Evolutionary conservation across 2,329 filamentous ascomycete species (phyloP), one percentile per base, ranked within the genome.

Genomic region (Penicillium sp.): DNA sequence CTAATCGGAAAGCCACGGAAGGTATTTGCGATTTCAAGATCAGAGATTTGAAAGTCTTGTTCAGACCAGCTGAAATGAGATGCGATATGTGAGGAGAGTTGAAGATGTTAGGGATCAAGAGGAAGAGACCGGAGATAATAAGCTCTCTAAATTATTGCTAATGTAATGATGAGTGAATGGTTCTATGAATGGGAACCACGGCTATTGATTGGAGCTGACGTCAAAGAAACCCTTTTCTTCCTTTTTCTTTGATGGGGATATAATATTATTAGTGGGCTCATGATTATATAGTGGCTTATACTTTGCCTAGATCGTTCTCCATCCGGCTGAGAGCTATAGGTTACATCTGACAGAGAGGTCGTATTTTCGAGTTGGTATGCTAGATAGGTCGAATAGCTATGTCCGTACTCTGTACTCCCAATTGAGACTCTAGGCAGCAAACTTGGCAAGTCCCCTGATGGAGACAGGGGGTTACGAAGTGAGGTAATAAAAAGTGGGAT

Each of bases 51-150:
- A 48, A 37, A 25, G 9, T 26, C 17, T 38, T 46, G 35, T 52
- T 63, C 62, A 65, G 63, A 37, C 63, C 63, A 63, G 63, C 63
- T 65, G 63, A 65, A 25, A 25, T 40, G 31, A 45, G 28, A 17
- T 11, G 53, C 26, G 28, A 55, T 28, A 19, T 26, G 8, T 43
- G 22, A 22, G 26, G n/a, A 35, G 35, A 22, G 12, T 37, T 10
- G 16, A 19, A 17, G 41, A 31, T 17, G 25, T 45, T 37, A 6
- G 25, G 45, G 26, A 50, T 31, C 26, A 36, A 25, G 10, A 10
- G n/a, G 16, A 9, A 44, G 16, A 50, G 12, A 8, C 9, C 30
- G 12, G n/a, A 33, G 26, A 25, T 7, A n/a, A 25, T 41, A 37
- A 54, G 51, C 9, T 36, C 44, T 54, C 49, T 22, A 50, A 42